Evolutionary conservation across 225 moss, liverwort and hornwort genomes (phyloP), one percentile per base, ranked within the genome.

Genomic region (Climacium dendroides): DNA sequence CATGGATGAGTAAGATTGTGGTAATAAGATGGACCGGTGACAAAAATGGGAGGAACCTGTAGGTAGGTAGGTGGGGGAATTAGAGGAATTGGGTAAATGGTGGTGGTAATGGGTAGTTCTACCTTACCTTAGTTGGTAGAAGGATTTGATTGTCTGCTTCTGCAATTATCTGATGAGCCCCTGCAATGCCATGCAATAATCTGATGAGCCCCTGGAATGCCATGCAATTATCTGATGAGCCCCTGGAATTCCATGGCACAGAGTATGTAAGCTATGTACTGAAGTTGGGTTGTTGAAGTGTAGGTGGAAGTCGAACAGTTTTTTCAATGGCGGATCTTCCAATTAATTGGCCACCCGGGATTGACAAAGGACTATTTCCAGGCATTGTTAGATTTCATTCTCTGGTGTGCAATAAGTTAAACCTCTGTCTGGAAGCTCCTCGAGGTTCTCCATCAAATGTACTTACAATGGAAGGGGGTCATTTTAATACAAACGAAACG

Each of bases 381-480:
- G 45, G 28, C 39, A 11, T 59, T 8, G 29, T 20, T 79, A 79
- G 79, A 79, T 79, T 79, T 79, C 58, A 58, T 79, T 79, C 78
- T 78, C 78, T 78, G 77, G 6, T 6, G 26, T 17, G 78, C 57
- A 57, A 57, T 55, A 55, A 55, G 20, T n/a, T 52, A 20, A 4
- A 13, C 34, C 78, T 57, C 37, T 37, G 75, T 20, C 28, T 26
- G 2, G 19, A 77, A n/a, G 26, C 37, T 55, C 37, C 55, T 77
- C 77, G 55, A 77, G n/a, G 77, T 53, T 15, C 54, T 57, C 17
- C 1, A 37, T 10, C 16, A 55, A 26, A 26, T 9, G 78, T n/a
- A 55, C n/a, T 0, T n/a, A n/a, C n/a, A n/a, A n/a, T n/a, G 23
- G 20, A 1, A 23, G 22, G 10, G n/a, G 0, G 26, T 24, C 35